phyloP scores from a whole-genome alignment of 257 asterid genomes.

The Capsicum rhomboideum region DNA sequence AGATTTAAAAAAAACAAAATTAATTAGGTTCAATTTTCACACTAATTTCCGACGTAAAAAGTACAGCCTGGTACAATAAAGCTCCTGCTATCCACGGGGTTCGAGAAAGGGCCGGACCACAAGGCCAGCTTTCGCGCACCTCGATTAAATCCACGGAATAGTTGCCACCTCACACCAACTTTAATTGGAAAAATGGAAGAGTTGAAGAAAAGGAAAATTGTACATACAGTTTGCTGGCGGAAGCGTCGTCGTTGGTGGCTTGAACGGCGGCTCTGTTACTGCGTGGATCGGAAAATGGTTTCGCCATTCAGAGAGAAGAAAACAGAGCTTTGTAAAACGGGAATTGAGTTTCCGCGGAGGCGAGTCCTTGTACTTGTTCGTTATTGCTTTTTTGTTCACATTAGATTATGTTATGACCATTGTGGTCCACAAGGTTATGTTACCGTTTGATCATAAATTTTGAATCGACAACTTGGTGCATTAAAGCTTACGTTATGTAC shows the following conservation, averaged over 20 bases:
- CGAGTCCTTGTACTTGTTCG: background rate
- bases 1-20: background rate
- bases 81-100: too few species aligned
- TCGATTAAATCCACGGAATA: too few species aligned
- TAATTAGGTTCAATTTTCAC: background rate
- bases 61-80: too few species aligned
- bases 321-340: background rate
- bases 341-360: background rate
- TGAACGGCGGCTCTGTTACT: constrained; percentile 87
- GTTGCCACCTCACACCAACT: too few species aligned
- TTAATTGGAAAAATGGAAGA: background rate
- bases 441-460: too few species aligned
- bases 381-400: background rate
- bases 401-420: background rate
- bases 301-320: constrained; percentile 30
- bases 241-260: constrained; percentile 97
- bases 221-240: constrained; percentile 84
- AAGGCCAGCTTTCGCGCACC: too few species aligned
- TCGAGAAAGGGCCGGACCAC: too few species aligned
- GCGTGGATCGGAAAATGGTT: constrained; percentile 47
- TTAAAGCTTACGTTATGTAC: too few species aligned
- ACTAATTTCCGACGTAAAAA: background rate
- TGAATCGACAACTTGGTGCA: too few species aligned
- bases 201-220: background rate
- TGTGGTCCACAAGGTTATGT: background rate